Evolutionary conservation across 1,284 basidiomycete species (phyloP), one percentile per base, ranked within the genome.

Genomic region (Omphalotus olearius): DNA sequence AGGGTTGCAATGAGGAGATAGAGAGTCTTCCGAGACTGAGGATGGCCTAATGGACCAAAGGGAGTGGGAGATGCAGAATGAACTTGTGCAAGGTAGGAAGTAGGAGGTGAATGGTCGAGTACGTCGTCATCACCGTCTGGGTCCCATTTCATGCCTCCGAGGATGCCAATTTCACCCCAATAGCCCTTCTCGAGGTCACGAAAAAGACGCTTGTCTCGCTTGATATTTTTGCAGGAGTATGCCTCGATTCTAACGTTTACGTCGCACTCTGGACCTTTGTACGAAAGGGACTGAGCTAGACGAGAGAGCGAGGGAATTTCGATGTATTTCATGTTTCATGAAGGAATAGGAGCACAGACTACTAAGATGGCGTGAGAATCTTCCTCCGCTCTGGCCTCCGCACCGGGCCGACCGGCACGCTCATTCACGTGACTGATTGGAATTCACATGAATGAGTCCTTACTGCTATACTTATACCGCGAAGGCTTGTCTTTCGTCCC

Each of bases 141-240:
- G 9, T 50, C 48, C n/a, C 37, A 50, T 25, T 50, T 50, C 14
- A 50, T 50, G 35, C 28, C 30, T 35, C 43, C 48, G 13, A 50
- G 37, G 13, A 50, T 23, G 16, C 48, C 33, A 40, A 50, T 50
- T n/a, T 50, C 41, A 36, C 43, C 48, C 48, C 48, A 80, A 71
- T 96, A 93, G 37, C 88, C 86, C 59, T 81, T 79, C 67, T 97
- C 93, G 71, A 98, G 86, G 13, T 85, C 78, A 66, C 91, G 94
- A 79, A 94, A 95, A 67, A 98, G 86, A 66, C 91, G 93, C 81
- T 95, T 94, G 78, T 99, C 97, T 65, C 91, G 90, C 60, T 91
- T 91, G 69, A 98, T 89, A 64, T 94, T 90, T 79, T 99, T 99
- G 82, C 93, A 96, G 61, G 91, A 93, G 75, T 98, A 99, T 0